Evolutionary conservation across 768 basidiomycete genomes (phyloP).

Genomic region (Floccularia luteovirens): DNA sequence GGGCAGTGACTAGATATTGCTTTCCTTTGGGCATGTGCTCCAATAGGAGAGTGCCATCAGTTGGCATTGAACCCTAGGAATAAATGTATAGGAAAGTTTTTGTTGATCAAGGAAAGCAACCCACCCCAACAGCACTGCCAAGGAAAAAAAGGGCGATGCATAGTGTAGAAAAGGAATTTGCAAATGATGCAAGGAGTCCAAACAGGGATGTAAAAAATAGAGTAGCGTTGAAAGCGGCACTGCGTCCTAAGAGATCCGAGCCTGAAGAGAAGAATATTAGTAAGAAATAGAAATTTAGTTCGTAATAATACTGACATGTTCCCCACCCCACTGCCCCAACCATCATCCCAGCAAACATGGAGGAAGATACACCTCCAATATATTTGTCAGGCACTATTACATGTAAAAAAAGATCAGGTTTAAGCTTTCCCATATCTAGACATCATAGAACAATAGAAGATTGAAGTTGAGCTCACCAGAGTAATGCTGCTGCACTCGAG

Average conservation of each 20-base stretch:
- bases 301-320: constrained; percentile 46
- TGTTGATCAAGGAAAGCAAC: constrained; percentile 14
- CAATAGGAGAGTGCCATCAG: constrained; percentile 86
- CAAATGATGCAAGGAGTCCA: constrained; percentile 72
- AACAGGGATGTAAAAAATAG: constrained; percentile 88
- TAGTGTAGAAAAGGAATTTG: constrained; percentile 58
- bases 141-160: constrained; percentile 80
- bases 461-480: constrained; percentile 33
- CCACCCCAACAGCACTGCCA: constrained; percentile 89
- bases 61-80: constrained; percentile 86
- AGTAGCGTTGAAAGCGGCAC: constrained; percentile 86
- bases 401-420: neutral
- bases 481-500: constrained; percentile 91
- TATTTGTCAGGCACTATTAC: constrained; percentile 58
- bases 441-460: neutral
- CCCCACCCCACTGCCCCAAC: constrained; percentile 90
- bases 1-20: constrained; percentile 84
- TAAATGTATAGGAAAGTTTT: neutral
- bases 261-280: constrained; percentile 23
- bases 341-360: constrained; percentile 98
- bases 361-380: constrained; percentile 79
- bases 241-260: constrained; percentile 86
- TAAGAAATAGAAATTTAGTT: constrained; percentile 13
- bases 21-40: constrained; percentile 93
- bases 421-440: neutral